Evolutionary conservation across 768 basidiomycete genomes (phyloP), one percentile per base, ranked within the genome.

Genomic region (Tricholomella constricta): DNA sequence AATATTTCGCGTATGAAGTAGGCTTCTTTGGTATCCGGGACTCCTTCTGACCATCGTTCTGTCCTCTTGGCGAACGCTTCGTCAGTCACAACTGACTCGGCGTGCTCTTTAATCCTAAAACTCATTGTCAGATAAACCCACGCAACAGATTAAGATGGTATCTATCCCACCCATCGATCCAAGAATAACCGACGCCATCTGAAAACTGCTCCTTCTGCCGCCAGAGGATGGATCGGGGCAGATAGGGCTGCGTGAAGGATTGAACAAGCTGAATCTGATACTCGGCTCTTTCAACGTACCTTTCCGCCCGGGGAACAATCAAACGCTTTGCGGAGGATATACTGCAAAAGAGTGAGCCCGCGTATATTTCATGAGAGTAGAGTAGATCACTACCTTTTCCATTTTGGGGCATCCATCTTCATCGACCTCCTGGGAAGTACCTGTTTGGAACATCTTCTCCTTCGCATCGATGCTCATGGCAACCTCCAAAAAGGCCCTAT

Each of bases 181-280:
- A 98, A 27, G 94, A 95, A 72, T 97, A 98, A 27, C 96, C 95
- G 49, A 97, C 94, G 48, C 97, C 97, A 64, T 99, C 97, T 2
- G 95, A 98, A 76, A 99, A 99, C 64, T 98, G 95, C 72, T 99
- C 97, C 70, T 99, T 99, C 70, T 99, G 97, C 51, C 97, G 82
- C 97, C 97, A 99, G 36, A 99, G 78, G 63, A 99, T 98, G 14
- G 90, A 91, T 51, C 80, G 80, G 11, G 97, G 97, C 46, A 99
- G 84, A 73, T 98, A 99, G 1, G 93, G 88, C 88, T 93, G 22
- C 14, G 27, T 25, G 56, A 44, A 25, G 55, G 27, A 37, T 25
- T 54, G 17, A 53, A 47, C 51, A 9, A 35, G 32, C 25, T 25
- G 44, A 50, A 31, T 9, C 34, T 14, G 2, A 54, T 29, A 25